Evolutionary conservation across 371 early-diverging fungal species (phyloP).

Genomic region (Circinella minor): DNA sequence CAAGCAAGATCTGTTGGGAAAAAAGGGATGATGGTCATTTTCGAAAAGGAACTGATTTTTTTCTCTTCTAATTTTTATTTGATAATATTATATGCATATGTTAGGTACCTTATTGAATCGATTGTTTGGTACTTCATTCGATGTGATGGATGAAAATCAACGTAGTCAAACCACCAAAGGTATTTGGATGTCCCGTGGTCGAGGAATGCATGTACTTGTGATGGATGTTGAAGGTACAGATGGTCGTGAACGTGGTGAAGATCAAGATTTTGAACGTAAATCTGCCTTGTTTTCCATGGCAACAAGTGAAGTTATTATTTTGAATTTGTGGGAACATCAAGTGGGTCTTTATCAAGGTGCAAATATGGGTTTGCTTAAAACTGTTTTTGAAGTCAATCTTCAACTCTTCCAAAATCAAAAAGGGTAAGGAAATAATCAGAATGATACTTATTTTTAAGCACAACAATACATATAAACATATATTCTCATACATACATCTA

Average conservation of each 20-base stretch:
- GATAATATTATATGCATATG: background rate
- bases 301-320: constrained; percentile 92
- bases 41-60: too few relatives aligned
- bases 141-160: constrained; percentile 88
- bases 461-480: background rate
- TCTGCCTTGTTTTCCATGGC: constrained; percentile 97
- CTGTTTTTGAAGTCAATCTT: constrained; percentile 97
- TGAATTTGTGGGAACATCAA: constrained; percentile 98
- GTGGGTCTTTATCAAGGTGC: constrained; percentile 99
- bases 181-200: constrained; percentile 93
- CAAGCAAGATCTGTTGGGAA: background rate
- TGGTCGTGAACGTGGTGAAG: constrained; percentile 97
- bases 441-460: background rate
- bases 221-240: constrained; percentile 99
- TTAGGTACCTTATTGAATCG: constrained; percentile 94
- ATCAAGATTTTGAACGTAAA: constrained; percentile 98
- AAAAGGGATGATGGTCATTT: too few relatives aligned
- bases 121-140: constrained; percentile 93
- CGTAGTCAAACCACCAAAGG: constrained; percentile 96
- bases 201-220: constrained; percentile 83
- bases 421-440: constrained; percentile 39
- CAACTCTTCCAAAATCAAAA: constrained; percentile 89
- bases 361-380: constrained; percentile 98
- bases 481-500: background rate
- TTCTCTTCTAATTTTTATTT: too few relatives aligned